Percentiles rank a stretch among this genome's conserved stretches.
Conservation (phyloP, 1,139 yeast genomes). For the Candida sp. region DNA sequence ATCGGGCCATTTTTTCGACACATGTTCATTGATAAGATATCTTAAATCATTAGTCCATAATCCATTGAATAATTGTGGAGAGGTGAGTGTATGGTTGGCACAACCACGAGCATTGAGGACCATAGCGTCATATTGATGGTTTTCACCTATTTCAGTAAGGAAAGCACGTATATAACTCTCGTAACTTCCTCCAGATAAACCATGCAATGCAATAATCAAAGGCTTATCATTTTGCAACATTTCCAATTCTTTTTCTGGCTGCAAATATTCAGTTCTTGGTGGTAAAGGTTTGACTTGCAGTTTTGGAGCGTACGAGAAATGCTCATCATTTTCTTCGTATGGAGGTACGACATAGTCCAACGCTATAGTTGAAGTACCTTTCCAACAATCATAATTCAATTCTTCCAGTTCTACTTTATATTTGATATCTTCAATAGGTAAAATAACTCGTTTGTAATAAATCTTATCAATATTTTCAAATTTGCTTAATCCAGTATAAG, state of each 20-base stretch:
- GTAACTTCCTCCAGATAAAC: slow-evolving; percentile 62
- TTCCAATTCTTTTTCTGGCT: slow-evolving; percentile 26
- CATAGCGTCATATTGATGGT: slow-evolving; percentile 45
- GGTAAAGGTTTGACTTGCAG: slow-evolving; percentile 38
- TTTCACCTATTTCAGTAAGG: slow-evolving; percentile 28
- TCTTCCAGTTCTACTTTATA: slow-evolving; percentile 27
- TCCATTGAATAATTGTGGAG: slow-evolving; percentile 59
- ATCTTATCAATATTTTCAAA: slow-evolving; percentile 34
- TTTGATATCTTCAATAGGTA: slow-evolving; percentile 27
- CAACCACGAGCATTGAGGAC: slow-evolving; percentile 62
- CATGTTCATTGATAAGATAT: slow-evolving; percentile 46
- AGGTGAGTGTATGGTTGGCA: slow-evolving; percentile 53
- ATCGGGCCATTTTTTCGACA: slow-evolving; percentile 45
- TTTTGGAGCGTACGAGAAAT: slow-evolving; percentile 26
- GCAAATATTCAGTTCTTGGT: slow-evolving; percentile 39
- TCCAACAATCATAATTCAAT: slow-evolving; percentile 38
- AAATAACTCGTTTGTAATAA: slow-evolving; percentile 34
- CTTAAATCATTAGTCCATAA: slow-evolving; percentile 63
- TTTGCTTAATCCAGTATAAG: slow-evolving; percentile 39
- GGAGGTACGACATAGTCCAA: slow-evolving; percentile 36
- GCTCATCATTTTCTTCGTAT: slow-evolving; percentile 15
- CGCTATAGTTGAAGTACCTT: slow-evolving; percentile 38
- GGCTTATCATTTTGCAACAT: slow-evolving; percentile 35
- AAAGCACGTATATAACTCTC: slow-evolving; percentile 54
- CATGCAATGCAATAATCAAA: slow-evolving; percentile 52